Conservation (phyloP, 768 basidiomycete genomes). For the Boletus patriciae region DNA sequence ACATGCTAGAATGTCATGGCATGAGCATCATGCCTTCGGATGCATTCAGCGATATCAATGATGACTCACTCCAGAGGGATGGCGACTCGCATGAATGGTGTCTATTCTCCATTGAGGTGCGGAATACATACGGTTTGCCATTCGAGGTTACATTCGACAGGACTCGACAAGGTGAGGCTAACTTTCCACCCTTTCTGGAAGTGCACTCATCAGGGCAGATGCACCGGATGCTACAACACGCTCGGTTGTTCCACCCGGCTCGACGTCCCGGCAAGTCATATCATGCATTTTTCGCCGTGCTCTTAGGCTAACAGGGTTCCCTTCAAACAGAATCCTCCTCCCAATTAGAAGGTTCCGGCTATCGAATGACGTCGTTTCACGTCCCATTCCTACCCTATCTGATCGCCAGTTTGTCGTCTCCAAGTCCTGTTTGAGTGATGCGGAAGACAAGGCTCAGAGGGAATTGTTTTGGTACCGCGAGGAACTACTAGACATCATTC, state of each 20-base stretch:
- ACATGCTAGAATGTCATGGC: constrained; percentile 84
- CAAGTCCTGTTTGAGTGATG: constrained; percentile 59
- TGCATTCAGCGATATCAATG: constrained; percentile 21
- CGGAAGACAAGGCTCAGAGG: constrained; percentile 62
- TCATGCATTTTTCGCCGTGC: not conserved
- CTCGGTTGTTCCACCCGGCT: constrained; percentile 81
- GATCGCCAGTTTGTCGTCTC: constrained; percentile 90
- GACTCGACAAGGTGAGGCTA: constrained; percentile 55
- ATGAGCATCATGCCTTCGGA: constrained; percentile 77
- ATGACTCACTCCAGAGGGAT: constrained; percentile 36
- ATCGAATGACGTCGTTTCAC: constrained; percentile 52
- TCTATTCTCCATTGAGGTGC: constrained; percentile 85
- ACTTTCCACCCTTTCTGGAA: not conserved
- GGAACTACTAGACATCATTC: constrained; percentile 68
- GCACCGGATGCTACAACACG: constrained; percentile 42
- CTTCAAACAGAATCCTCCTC: constrained; percentile 52
- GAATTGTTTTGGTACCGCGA: constrained; percentile 98
- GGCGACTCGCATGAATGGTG: constrained; percentile 71
- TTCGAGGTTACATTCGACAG: constrained; percentile 85
- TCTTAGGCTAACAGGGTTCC: constrained; percentile 7
- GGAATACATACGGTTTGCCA: constrained; percentile 87
- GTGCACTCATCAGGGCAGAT: constrained; percentile 34
- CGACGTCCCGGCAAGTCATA: constrained; percentile 66
- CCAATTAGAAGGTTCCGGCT: constrained; percentile 73
- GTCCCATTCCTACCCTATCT: constrained; percentile 80